Evolutionary conservation across 2,329 filamentous ascomycete species (phyloP).

Genomic region (Escovopsis weberi): DNA sequence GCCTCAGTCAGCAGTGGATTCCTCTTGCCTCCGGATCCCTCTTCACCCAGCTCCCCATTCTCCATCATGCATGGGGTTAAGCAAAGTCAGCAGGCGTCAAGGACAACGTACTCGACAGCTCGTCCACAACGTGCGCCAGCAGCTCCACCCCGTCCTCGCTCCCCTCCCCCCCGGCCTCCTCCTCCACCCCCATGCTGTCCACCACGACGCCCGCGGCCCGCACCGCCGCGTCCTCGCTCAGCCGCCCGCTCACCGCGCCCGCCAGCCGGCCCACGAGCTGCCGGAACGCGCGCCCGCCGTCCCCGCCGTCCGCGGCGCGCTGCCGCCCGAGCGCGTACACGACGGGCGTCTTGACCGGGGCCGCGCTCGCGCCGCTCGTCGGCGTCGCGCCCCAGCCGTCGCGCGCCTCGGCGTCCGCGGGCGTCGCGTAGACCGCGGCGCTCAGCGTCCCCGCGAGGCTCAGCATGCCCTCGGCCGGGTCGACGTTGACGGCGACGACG

Average conservation of each 20-base stretch:
- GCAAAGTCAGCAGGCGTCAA: not conserved
- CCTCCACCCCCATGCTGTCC: conserved; percentile 62
- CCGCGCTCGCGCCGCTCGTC: conserved; percentile 73
- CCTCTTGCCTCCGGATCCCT: too few species aligned
- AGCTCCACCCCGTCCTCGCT: conserved; percentile 58
- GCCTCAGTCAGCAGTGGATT: too few species aligned
- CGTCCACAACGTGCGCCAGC: conserved; percentile 57
- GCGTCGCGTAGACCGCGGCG: conserved; percentile 71
- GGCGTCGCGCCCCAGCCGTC: conserved; percentile 83
- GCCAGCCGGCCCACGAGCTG: conserved; percentile 63
- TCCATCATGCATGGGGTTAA: not conserved
- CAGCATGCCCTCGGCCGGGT: conserved; percentile 67
- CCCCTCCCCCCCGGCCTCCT: too few species aligned
- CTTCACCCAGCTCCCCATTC: not conserved
- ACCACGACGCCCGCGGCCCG: conserved; percentile 68
- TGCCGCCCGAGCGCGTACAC: conserved; percentile 77
- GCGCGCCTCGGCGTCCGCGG: conserved; percentile 67
- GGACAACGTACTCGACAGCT: conserved; percentile 33
- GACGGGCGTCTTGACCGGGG: conserved; percentile 83
- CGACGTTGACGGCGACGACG: conserved; percentile 71
- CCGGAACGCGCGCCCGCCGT: conserved; percentile 61
- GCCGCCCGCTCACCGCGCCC: conserved; percentile 58
- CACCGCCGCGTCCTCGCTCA: conserved; percentile 60
- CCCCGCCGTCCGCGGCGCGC: conserved; percentile 56
- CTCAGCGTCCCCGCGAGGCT: conserved; percentile 69